phyloP scores from a whole-genome alignment of 345 rosid genomes.

The Acer campestre region DNA sequence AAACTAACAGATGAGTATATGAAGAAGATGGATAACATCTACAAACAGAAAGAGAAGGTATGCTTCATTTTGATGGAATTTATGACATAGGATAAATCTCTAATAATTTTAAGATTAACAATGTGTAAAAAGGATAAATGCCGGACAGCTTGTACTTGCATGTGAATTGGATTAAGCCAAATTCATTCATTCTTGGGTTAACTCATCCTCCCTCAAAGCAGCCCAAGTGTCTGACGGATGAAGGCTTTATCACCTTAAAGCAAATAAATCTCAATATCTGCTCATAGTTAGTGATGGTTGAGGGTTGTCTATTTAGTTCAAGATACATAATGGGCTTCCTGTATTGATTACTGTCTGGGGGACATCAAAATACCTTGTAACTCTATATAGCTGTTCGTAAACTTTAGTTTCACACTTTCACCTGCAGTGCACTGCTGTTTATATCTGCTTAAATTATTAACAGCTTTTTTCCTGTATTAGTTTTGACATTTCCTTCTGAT shows the following conservation, averaged over 20 bases:
- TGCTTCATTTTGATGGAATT: background rate
- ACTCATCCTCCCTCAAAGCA: background rate
- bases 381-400: background rate
- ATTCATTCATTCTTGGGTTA: background rate
- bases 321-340: background rate
- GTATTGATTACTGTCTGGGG: background rate
- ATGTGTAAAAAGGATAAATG: background rate
- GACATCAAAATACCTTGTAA: background rate
- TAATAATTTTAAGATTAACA: background rate
- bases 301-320: background rate
- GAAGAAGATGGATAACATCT: slow-evolving; percentile 78
- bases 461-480: background rate
- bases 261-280: background rate
- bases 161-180: background rate
- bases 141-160: background rate
- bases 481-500: slow-evolving; percentile 10
- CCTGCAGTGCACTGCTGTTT: background rate
- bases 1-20: slow-evolving; percentile 84
- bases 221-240: background rate
- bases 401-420: background rate
- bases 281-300: background rate
- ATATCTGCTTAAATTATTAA: background rate
- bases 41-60: slow-evolving; percentile 97
- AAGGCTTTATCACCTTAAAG: background rate
- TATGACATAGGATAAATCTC: background rate